Conservation (phyloP, 179 eudicot genomes). For the Spergularia azorica region DNA sequence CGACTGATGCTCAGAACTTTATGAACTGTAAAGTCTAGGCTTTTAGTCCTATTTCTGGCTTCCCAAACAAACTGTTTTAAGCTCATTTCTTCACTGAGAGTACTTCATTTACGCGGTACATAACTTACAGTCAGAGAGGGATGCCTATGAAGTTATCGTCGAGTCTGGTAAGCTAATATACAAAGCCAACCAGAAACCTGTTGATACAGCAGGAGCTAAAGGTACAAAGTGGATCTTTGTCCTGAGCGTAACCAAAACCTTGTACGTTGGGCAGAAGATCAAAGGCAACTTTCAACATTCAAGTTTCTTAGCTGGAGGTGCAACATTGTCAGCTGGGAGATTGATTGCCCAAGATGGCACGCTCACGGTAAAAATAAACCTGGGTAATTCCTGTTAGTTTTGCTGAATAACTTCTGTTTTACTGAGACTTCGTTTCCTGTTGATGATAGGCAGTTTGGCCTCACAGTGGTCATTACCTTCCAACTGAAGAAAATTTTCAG, state of each 20-base stretch:
- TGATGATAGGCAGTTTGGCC: slow-evolving; percentile 87
- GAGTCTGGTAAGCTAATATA: slow-evolving; percentile 56
- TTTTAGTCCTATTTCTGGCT: not conserved
- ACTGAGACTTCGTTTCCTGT: not conserved
- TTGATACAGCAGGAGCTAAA: slow-evolving; percentile 60
- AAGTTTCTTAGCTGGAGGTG: slow-evolving; percentile 89
- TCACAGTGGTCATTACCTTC: slow-evolving; percentile 92
- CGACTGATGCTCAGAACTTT: not conserved
- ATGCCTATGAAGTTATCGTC: slow-evolving; percentile 62
- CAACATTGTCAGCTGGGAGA: slow-evolving; percentile 82
- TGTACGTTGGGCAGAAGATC: slow-evolving; percentile 68
- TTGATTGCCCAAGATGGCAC: slow-evolving; percentile 61
- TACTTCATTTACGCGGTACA: not conserved
- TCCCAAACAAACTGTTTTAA: not conserved
- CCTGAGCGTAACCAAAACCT: slow-evolving; percentile 53
- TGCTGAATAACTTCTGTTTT: not conserved
- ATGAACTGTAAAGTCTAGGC: not conserved
- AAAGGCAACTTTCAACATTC: slow-evolving; percentile 90
- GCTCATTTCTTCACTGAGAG: not conserved
- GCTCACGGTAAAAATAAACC: slow-evolving; percentile 48
- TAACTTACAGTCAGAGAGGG: slow-evolving; percentile 61
- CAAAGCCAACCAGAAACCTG: slow-evolving; percentile 42
- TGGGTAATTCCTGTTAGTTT: not conserved
- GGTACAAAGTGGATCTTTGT: slow-evolving; percentile 89
- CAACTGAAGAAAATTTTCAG: slow-evolving; percentile 89